Conservation (phyloP, 257 asterid genomes). For the Petunia secreta region DNA sequence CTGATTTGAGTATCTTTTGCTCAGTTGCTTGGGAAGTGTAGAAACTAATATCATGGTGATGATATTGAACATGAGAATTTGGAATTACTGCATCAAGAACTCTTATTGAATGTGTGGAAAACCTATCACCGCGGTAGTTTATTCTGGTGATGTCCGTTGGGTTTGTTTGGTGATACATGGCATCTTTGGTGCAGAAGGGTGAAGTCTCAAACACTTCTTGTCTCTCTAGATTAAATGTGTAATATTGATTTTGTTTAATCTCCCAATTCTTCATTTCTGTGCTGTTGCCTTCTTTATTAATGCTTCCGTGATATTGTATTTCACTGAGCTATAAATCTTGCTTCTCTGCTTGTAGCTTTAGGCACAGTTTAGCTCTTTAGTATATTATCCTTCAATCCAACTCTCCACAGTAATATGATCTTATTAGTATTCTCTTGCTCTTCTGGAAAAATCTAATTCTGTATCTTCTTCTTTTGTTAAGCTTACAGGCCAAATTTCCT, state of each 20-base stretch:
- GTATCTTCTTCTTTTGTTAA: slow-evolving; percentile 47
- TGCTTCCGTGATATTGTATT: background rate
- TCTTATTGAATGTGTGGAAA: background rate
- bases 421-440: slow-evolving; percentile 27
- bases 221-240: background rate
- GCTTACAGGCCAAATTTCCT: slow-evolving; percentile 90
- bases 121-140: background rate
- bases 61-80: slow-evolving; percentile 1
- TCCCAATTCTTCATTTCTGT: background rate
- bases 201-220: background rate
- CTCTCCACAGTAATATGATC: background rate
- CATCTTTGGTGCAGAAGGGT: slow-evolving; percentile 10
- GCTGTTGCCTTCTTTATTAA: slow-evolving; percentile 1
- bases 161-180: slow-evolving; percentile 2
- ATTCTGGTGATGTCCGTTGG: background rate
- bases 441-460: slow-evolving; percentile 36
- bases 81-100: slow-evolving; percentile 4
- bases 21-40: slow-evolving; percentile 20
- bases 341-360: background rate
- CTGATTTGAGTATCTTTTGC: background rate
- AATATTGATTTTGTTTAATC: background rate
- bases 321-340: background rate
- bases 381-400: background rate
- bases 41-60: slow-evolving; percentile 16
- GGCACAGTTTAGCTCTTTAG: background rate